Conservation (phyloP, 768 basidiomycete species). For the Mycena amicta region DNA sequence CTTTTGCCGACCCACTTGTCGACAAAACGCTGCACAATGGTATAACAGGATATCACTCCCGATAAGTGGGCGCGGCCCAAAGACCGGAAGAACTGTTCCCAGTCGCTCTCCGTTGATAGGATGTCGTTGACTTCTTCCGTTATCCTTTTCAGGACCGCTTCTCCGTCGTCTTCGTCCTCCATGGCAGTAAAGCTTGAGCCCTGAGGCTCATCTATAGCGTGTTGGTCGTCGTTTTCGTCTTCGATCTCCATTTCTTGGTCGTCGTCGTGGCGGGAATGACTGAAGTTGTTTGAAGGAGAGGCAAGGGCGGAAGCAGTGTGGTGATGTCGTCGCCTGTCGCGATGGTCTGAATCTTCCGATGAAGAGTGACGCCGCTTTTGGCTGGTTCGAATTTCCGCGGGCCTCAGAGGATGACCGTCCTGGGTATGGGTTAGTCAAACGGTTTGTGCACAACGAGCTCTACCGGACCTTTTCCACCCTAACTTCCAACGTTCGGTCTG, state of each 20-base stretch:
- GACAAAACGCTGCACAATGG: conserved; percentile 52
- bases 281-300: conserved; percentile 1
- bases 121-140: background rate
- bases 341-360: conserved; percentile 3
- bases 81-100: conserved; percentile 45
- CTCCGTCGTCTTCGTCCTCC: background rate
- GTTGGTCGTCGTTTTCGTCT: no score
- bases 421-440: no score
- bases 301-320: no score
- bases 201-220: background rate
- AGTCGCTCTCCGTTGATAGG: conserved; percentile 36
- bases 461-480: conserved; percentile 65
- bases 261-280: conserved; percentile 2
- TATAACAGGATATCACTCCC: background rate
- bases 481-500: conserved; percentile 57
- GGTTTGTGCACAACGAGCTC: no score
- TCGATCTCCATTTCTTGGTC: no score
- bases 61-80: background rate
- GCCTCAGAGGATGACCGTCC: no score
- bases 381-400: no score
- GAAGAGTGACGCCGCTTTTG: conserved; percentile 16
- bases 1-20: conserved; percentile 45
- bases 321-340: background rate
- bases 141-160: background rate
- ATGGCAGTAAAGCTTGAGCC: background rate